Evolutionary conservation across 257 asterid species (phyloP).

Genomic region (Nicotiana attenuata): DNA sequence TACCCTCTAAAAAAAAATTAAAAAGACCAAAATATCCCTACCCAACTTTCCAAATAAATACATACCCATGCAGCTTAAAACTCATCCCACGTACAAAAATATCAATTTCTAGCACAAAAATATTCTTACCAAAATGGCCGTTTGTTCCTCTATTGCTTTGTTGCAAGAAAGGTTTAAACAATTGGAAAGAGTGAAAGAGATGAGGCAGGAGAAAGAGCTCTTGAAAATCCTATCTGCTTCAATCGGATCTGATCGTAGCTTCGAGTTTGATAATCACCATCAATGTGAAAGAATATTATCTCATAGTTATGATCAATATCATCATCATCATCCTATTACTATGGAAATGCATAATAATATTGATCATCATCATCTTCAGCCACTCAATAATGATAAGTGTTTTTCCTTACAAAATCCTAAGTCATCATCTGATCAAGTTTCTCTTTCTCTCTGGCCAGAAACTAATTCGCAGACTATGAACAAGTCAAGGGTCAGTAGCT

Average conservation of each 20-base stretch:
- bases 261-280: too few species aligned
- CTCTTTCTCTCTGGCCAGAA: constrained; percentile 22
- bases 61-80: constrained; percentile 5
- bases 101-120: neutral
- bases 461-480: constrained; percentile 7
- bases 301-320: neutral
- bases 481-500: constrained; percentile 9
- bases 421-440: constrained; percentile 13
- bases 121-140: neutral
- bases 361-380: neutral
- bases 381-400: neutral
- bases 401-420: neutral
- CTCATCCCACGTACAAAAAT: neutral
- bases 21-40: constrained; percentile 1
- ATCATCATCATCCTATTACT: neutral
- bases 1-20: neutral
- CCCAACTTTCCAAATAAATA: neutral
- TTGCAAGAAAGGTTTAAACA: constrained; percentile 34
- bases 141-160: constrained; percentile 30
- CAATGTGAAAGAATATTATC: neutral
- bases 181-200: constrained; percentile 28
- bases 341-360: neutral
- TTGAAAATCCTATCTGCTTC: neutral
- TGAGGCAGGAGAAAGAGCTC: constrained; percentile 32
- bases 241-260: too few species aligned